Base-by-base conservation (phyloP, 371 early-diverging fungal species). In the Choanephora cucurbitarum region DNA sequence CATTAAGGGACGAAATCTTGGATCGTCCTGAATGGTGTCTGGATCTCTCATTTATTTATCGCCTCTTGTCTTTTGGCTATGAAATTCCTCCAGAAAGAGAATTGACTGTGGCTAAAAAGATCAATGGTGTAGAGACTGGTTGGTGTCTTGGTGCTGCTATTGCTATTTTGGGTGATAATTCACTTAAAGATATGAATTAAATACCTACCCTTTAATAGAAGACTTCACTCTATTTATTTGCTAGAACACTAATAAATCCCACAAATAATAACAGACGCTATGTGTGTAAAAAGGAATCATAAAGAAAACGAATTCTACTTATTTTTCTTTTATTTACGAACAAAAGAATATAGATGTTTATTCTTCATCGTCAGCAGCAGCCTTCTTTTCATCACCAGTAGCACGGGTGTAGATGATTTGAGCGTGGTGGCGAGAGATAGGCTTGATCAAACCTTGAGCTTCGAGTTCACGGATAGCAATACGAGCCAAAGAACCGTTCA, bases 401-500 rank as follows among this genome's bases (percentile, higher is more conserved):
- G 73, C 76, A 63, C 76, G 72, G 40, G 76, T 97, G 93, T 97
- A 98, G 88, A 97, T 94, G 57, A 89, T 77, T 84, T 96, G 97
- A 62, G 94, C 85, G 76, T 85, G 86, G 89, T 95, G 96, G 57
- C 83, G 79, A 61, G 89, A 86, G 70, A 98, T 85, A 52, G 89
- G 83, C 75, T 88, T 88, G 85, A 98, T 98, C 57, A 90, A 69
- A 71, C 97, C 98, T 79, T 92, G 83, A 59, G 75, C 79, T 75
- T 89, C 95, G 53, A 98, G 84, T 71, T 96, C 96, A 54, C 86
- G 83, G 83, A 98, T 87, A 67, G 96, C 97, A 63, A 82, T 74
- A 66, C 98, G 94, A 64, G 99, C 99, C 55, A 97, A 84, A 51
- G 96, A 95, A 70, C 94, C 99, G 88, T 92, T 94, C 80, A 98